These are phyloP conservation scores for Colletotrichum musae DNA, from an alignment of 2,329 filamentous ascomycete genomes.

Conservation along the genomic window DNA sequence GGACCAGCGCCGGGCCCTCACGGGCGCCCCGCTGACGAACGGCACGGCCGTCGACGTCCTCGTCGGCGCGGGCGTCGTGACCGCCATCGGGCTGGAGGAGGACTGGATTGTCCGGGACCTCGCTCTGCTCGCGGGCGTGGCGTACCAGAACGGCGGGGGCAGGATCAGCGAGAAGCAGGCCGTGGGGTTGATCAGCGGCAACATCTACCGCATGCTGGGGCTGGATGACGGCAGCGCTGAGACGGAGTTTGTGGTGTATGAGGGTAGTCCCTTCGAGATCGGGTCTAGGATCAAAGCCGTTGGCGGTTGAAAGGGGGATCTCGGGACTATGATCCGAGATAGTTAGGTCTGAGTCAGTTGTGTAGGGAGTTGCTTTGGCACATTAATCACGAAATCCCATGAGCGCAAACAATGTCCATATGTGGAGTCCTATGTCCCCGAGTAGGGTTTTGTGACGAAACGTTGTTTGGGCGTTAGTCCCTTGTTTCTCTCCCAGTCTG, in stretches of 20 bases:
- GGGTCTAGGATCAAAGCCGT: constrained; percentile 69
- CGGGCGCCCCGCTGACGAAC: constrained; percentile 76
- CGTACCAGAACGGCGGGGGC: constrained; percentile 69
- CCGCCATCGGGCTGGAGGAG: constrained; percentile 72
- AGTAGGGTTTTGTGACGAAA: too few relatives aligned
- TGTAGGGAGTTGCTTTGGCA: too few relatives aligned
- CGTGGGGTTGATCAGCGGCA: constrained; percentile 68
- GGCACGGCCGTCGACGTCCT: constrained; percentile 73
- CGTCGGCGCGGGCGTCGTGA: constrained; percentile 69
- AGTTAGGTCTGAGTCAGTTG: neutral
- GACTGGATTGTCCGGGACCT: constrained; percentile 75
- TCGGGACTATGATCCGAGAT: too few relatives aligned
- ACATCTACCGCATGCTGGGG: constrained; percentile 71
- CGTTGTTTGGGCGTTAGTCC: too few relatives aligned
- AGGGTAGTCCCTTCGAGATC: constrained; percentile 75
- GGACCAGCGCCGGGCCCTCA: constrained; percentile 74
- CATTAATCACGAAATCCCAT: too few relatives aligned
- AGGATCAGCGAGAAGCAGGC: constrained; percentile 68
- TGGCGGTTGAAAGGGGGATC: constrained; percentile 54
- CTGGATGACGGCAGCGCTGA: constrained; percentile 48
- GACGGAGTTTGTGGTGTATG: constrained; percentile 72
- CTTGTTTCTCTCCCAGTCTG: too few relatives aligned
- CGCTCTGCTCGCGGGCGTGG: constrained; percentile 72
- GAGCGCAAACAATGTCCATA: too few relatives aligned
- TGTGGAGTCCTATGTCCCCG: too few relatives aligned